A percentile compares a stretch with the other conserved stretches of the same genome.
phyloP scores from a whole-genome alignment of 1,284 basidiomycete genomes.

The Cystobasidium sp. region DNA sequence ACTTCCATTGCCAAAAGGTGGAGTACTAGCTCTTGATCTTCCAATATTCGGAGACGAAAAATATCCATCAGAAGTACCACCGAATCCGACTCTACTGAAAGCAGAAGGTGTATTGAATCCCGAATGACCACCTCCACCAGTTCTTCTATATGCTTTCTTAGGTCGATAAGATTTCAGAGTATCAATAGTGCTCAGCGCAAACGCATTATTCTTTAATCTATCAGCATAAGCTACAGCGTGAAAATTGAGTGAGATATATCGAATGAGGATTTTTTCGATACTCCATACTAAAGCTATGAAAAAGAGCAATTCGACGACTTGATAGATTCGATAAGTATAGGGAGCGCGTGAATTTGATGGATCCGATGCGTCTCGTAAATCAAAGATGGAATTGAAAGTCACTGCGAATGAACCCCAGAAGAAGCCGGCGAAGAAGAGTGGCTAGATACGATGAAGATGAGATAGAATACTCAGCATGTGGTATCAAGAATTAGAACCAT shows the following conservation, averaged over 20 bases:
- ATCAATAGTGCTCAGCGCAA: constrained; percentile 55
- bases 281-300: constrained; percentile 38
- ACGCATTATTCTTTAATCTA: constrained; percentile 54
- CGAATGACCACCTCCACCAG: not conserved
- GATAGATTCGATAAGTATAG: constrained; percentile 41
- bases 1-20: constrained; percentile 27
- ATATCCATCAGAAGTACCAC: constrained; percentile 9
- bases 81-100: constrained; percentile 13
- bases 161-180: constrained; percentile 56
- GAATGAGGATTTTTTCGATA: constrained; percentile 40
- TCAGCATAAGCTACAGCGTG: constrained; percentile 57
- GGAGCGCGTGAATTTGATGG: constrained; percentile 24
- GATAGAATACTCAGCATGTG: not conserved
- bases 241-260: constrained; percentile 50
- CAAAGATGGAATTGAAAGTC: constrained; percentile 51
- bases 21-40: constrained; percentile 24
- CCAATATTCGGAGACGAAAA: constrained; percentile 8
- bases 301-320: constrained; percentile 39
- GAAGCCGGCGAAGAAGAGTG: constrained; percentile 42
- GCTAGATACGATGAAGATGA: not conserved
- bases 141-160: constrained; percentile 42
- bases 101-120: constrained; percentile 29
- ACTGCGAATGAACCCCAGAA: constrained; percentile 49
- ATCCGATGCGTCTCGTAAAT: constrained; percentile 29
- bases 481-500: not conserved